These are phyloP conservation scores for Isabelozyma heimii DNA, from an alignment of 805 yeast species.

Conservation along the genomic window DNA sequence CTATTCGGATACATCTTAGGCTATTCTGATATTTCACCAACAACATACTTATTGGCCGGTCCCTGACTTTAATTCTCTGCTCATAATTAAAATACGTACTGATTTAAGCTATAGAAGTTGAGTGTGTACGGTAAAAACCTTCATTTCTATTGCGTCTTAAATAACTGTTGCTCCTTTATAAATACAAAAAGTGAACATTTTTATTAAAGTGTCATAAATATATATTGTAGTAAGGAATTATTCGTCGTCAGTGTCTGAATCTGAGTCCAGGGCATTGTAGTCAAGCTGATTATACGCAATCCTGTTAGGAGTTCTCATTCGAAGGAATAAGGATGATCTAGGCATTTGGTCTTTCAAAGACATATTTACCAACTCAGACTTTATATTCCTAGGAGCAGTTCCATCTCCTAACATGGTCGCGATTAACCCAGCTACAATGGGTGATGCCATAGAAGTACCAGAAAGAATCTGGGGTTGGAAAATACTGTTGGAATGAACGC, in stretches of 20 bases:
- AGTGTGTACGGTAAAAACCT: no score
- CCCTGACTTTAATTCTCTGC: no score
- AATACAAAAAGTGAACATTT: no score
- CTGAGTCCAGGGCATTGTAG: conserved; percentile 5
- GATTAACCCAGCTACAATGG: conserved; percentile 65
- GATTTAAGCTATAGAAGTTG: no score
- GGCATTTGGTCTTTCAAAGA: conserved; percentile 49
- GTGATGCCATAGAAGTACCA: conserved; percentile 84
- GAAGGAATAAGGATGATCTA: conserved; percentile 39
- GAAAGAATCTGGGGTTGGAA: conserved; percentile 40
- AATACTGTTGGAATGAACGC: conserved; percentile 42
- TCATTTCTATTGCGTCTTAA: no score
- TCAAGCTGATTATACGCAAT: conserved; percentile 39
- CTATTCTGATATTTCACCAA: no score
- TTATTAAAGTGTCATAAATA: no score
- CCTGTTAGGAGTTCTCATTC: conserved; percentile 60
- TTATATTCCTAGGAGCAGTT: conserved; percentile 39
- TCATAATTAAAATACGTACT: no score
- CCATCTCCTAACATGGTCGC: conserved; percentile 58
- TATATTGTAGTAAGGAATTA: no score
- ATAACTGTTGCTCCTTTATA: no score
- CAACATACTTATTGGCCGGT: no score
- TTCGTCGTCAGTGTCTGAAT: conserved; percentile 1
- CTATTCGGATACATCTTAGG: no score
- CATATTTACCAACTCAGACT: conserved; percentile 37